Base-by-base conservation (phyloP, 2,329 filamentous ascomycete genomes). In the Pseudopithomyces maydicus region DNA sequence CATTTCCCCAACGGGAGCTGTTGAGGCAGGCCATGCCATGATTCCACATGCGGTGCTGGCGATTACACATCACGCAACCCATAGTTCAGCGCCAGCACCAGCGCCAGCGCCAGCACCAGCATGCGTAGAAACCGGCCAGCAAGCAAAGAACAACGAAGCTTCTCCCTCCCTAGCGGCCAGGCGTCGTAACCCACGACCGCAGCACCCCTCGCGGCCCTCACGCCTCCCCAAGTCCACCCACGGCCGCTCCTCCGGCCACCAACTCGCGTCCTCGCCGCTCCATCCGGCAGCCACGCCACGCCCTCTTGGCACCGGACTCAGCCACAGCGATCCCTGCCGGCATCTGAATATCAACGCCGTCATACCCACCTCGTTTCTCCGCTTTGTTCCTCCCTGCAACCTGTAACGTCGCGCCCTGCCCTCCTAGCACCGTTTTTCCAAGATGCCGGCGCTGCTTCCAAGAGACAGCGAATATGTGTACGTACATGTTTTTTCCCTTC, bases 391-490 rank as follows among this genome's bases (percentile, higher is more conserved):
- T 23, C 23, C 17, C 15, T 19, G n/a, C 38, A 35, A 51, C 48
- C 48, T 43, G 22, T 51, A 42, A 51, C 48, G 48, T 51, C 48
- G 42, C 48, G 42, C 17, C 26, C 41, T 39, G n/a, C 33, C 36
- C 38, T 39, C 2, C 26, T 39, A 26, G 46, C 33, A 36, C 35
- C 14, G 12, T 17, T 22, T 22, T 8, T 22, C 48, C 26, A 57
- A 57, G 53, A 64, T 65, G 63, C 55, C 63, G 45, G 55, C 57
- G 48, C 20, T 70, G n/a, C 55, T 61, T 33, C 52, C 63, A 51
- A 64, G 69, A 59, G 39, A 64, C 52, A 59, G 63, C 41, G 33
- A 32, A 66, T 72, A 67, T 42, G 68, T 70, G 43, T 47, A 20
- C 46, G 41, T 17, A 54, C n/a, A n/a, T n/a, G n/a, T 46, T 44